These are phyloP conservation scores for Lecanosticta acicola DNA, from an alignment of 2,329 filamentous ascomycete genomes.

Conservation along the genomic window DNA sequence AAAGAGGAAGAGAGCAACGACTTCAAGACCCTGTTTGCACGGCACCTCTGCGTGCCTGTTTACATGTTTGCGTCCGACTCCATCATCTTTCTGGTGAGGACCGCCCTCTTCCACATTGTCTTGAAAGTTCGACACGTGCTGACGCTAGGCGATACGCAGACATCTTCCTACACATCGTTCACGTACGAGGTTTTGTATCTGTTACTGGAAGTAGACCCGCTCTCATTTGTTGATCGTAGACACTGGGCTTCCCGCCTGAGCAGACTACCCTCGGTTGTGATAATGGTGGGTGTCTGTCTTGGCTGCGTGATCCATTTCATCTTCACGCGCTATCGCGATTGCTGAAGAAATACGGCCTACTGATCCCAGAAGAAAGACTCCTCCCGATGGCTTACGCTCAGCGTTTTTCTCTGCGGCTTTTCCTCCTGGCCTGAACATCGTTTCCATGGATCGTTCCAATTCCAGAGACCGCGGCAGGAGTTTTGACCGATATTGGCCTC, in stretches of 20 bases:
- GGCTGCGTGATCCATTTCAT: conserved; percentile 11
- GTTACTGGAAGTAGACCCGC: conserved; percentile 38
- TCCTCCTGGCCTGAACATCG: conserved; percentile 42
- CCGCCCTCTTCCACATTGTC: too few relatives aligned
- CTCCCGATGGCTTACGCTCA: conserved; percentile 2
- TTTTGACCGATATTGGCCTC: conserved; percentile 33
- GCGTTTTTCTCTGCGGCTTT: conserved; percentile 39
- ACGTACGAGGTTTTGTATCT: conserved; percentile 28
- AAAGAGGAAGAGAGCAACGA: conserved; percentile 30
- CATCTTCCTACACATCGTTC: conserved; percentile 41
- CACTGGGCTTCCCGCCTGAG: conserved; percentile 13
- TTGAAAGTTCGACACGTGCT: not conserved
- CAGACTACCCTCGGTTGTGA: conserved; percentile 17
- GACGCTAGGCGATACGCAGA: conserved; percentile 17
- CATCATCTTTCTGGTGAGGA: conserved; percentile 35
- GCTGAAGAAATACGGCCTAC: conserved; percentile 12
- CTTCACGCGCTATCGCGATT: conserved; percentile 3
- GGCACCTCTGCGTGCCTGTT: conserved; percentile 38
- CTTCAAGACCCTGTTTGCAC: conserved; percentile 36
- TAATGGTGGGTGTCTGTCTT: conserved; percentile 16
- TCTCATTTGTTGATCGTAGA: conserved; percentile 19
- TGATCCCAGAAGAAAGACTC: conserved; percentile 36
- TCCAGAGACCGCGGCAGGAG: conserved; percentile 35
- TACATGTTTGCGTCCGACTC: conserved; percentile 46
- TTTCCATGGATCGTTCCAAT: conserved; percentile 34